These are phyloP conservation scores for Pythium grandisporangium DNA, from an alignment of 352 stramenopile genomes.

Conservation along the genomic window DNA sequence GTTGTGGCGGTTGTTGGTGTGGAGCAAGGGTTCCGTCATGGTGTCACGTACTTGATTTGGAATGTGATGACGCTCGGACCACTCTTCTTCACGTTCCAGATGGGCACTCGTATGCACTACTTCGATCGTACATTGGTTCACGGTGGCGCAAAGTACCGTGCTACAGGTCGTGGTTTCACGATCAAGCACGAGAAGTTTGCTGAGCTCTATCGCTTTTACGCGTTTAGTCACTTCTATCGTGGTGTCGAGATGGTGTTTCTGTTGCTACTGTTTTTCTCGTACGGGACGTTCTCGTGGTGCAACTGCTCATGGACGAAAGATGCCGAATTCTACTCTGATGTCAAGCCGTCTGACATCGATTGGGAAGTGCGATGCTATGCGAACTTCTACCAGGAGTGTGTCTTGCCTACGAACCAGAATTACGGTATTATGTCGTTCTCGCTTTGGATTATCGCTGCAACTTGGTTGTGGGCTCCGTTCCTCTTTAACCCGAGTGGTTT, in stretches of 20 bases:
- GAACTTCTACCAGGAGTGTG: constrained; percentile 82
- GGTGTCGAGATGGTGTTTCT: constrained; percentile 92
- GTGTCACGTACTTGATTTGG: constrained; percentile 89
- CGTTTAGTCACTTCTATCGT: constrained; percentile 96
- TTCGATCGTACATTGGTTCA: constrained; percentile 97
- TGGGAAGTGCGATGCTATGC: constrained; percentile 74
- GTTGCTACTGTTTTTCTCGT: constrained; percentile 73
- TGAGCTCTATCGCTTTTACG: constrained; percentile 97
- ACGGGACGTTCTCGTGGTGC: constrained; percentile 92
- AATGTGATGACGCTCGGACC: constrained; percentile 96
- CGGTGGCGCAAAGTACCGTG: constrained; percentile 96
- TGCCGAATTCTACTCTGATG: constrained; percentile 59
- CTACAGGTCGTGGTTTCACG: constrained; percentile 97
- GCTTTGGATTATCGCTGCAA: constrained; percentile 90
- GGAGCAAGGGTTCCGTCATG: constrained; percentile 93
- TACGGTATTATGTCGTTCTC: constrained; percentile 98
- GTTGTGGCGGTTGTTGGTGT: constrained; percentile 96
- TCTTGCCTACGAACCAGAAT: constrained; percentile 94
- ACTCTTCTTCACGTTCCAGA: constrained; percentile 99
- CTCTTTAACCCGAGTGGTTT: constrained; percentile 97
- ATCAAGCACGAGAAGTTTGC: constrained; percentile 98
- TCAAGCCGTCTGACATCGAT: constrained; percentile 62
- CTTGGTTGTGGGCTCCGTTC: constrained; percentile 83
- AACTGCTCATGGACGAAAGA: constrained; percentile 81
- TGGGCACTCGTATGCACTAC: constrained; percentile 98